Evolutionary conservation across 1,139 yeast species (phyloP).

Genomic region (Candida pseudocylindracea): DNA sequence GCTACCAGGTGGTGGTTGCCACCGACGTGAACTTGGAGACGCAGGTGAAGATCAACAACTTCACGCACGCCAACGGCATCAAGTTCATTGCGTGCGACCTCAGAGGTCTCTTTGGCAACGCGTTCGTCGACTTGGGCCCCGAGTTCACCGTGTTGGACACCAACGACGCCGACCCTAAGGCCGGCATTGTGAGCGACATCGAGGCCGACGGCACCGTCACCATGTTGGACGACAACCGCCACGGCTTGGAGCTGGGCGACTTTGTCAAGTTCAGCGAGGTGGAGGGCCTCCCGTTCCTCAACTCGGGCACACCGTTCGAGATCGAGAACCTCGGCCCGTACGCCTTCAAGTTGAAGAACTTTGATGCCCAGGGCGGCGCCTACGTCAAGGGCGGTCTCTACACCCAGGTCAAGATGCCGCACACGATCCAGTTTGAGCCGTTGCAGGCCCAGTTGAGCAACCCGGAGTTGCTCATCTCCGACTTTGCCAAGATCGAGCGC

Average conservation of each 20-base stretch:
- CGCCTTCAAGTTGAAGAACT: conserved; percentile 46
- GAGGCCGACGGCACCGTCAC: conserved; percentile 84
- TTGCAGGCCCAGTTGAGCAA: conserved; percentile 36
- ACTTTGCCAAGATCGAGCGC: conserved; percentile 84
- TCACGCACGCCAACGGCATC: conserved; percentile 52
- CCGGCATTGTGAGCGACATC: conserved; percentile 76
- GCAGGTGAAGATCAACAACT: conserved; percentile 52
- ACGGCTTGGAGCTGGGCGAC: conserved; percentile 84
- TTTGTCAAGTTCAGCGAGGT: conserved; percentile 78
- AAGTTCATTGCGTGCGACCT: conserved; percentile 68
- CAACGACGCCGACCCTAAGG: conserved; percentile 79
- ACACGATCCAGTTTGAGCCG: conserved; percentile 34
- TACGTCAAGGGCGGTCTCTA: conserved; percentile 76
- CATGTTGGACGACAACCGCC: conserved; percentile 79
- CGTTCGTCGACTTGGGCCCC: conserved; percentile 80
- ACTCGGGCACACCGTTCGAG: conserved; percentile 50
- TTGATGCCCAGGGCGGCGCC: conserved; percentile 14
- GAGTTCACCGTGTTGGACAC: conserved; percentile 62
- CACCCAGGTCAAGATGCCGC: conserved; percentile 81
- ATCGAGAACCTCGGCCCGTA: conserved; percentile 84
- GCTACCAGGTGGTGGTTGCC: conserved; percentile 64
- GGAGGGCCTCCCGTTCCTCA: conserved; percentile 45
- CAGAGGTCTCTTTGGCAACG: conserved; percentile 72
- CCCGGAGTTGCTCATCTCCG: conserved; percentile 74
- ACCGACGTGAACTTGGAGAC: conserved; percentile 58